Evolutionary conservation across 768 basidiomycete species (phyloP).

Genomic region (Lactifluus piperatus): DNA sequence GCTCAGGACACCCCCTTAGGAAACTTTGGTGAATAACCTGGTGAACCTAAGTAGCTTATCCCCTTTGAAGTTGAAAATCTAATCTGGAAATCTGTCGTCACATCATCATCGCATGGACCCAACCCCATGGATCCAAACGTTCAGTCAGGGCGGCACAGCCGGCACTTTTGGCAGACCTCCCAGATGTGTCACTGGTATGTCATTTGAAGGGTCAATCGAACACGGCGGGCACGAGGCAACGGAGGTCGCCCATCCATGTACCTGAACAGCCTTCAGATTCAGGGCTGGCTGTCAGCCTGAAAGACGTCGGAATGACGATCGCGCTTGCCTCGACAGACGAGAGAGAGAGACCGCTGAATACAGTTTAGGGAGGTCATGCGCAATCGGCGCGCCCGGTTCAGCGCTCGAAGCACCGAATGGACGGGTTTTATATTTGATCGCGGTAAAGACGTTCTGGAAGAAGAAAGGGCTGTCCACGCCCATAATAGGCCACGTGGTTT

Average conservation of each 20-base stretch:
- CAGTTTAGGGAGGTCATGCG: background rate
- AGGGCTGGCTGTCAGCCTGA: too few relatives aligned
- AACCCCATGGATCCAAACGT: too few relatives aligned
- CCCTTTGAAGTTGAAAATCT: too few relatives aligned
- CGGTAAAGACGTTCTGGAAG: background rate
- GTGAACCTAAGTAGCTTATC: too few relatives aligned
- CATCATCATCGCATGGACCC: too few relatives aligned
- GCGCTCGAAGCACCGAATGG: background rate
- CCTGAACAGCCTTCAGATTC: too few relatives aligned
- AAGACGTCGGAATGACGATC: background rate
- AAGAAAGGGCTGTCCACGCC: too few relatives aligned
- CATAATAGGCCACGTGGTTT: background rate
- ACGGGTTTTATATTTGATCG: background rate
- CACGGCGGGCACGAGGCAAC: background rate
- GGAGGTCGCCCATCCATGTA: background rate
- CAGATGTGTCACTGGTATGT: background rate
- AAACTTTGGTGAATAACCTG: too few relatives aligned
- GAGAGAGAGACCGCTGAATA: background rate
- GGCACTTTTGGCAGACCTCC: background rate
- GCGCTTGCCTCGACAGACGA: background rate
- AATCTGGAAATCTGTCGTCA: too few relatives aligned
- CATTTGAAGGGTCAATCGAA: background rate
- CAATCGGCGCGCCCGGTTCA: background rate
- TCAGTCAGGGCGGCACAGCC: too few relatives aligned
- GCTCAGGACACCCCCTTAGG: background rate